Conservation (phyloP, 2,329 filamentous ascomycete genomes). For the Trichothecium roseum region DNA sequence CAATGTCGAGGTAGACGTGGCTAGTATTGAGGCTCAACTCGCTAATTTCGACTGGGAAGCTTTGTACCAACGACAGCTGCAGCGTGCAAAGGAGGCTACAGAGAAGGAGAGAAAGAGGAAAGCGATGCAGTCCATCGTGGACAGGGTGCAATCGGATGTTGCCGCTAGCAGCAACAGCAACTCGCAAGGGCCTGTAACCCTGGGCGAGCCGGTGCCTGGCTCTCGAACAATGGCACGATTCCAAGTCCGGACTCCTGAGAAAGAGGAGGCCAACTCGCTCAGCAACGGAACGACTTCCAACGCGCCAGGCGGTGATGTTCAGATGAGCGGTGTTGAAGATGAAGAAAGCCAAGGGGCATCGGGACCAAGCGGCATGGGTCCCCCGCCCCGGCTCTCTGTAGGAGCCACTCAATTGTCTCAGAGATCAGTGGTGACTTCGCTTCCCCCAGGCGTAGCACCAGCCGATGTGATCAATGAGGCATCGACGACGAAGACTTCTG, state of each 20-base stretch:
- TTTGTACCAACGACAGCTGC: conserved; percentile 63
- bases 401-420: conserved; percentile 54
- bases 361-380: conserved; percentile 35
- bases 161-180: conserved; percentile 40
- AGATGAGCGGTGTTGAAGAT: conserved; percentile 49
- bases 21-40: conserved; percentile 60
- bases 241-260: conserved; percentile 39
- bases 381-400: conserved; percentile 29
- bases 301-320: conserved; percentile 41
- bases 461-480: conserved; percentile 67
- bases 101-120: conserved; percentile 55
- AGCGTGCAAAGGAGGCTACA: conserved; percentile 48
- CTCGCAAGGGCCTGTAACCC: conserved; percentile 43
- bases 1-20: conserved; percentile 91
- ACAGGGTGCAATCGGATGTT: conserved; percentile 40
- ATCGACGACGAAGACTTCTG: conserved; percentile 85
- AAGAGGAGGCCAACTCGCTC: conserved; percentile 21
- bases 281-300: conserved; percentile 50
- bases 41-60: conserved; percentile 68
- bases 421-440: conserved; percentile 45
- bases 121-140: conserved; percentile 45
- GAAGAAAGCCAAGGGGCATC: conserved; percentile 35
- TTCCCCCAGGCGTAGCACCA: conserved; percentile 47
- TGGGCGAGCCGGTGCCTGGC: conserved; percentile 56
- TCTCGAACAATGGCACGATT: conserved; percentile 40